A percentile compares a stretch with the other conserved stretches of the same genome.
phyloP scores from a whole-genome alignment of 169 alveolate species.

The Cryptosporidium sp. region DNA sequence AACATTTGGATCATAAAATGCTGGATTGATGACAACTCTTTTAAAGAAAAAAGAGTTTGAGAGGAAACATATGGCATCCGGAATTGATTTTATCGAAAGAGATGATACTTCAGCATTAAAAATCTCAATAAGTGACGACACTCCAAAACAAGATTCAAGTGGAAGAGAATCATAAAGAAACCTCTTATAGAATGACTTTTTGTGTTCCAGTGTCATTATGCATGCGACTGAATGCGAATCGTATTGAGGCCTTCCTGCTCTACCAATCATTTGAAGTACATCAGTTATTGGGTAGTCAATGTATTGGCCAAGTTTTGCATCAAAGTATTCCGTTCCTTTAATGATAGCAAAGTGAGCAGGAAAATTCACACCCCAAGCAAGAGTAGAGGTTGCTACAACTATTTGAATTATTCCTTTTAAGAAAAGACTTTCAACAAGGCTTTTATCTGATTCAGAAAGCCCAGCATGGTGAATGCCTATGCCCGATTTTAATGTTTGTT shows the following conservation, averaged over 20 bases:
- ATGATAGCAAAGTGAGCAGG: constrained; percentile 99
- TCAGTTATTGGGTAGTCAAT: constrained; percentile 96
- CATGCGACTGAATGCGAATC: constrained; percentile 97
- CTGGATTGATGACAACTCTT: constrained; percentile 83
- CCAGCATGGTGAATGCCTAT: constrained; percentile 99
- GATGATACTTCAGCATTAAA: constrained; percentile 98
- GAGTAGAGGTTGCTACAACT: constrained; percentile 97
- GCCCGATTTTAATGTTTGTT: constrained; percentile 91
- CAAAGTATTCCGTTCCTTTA: constrained; percentile 95
- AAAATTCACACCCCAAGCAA: constrained; percentile 99
- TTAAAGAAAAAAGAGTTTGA: constrained; percentile 88
- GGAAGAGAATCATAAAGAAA: constrained; percentile 99
- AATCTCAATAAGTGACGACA: constrained; percentile 91
- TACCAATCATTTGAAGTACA: constrained; percentile 97
- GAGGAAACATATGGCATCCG: constrained; percentile 85
- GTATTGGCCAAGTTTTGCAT: constrained; percentile 90
- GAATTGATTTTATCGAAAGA: constrained; percentile 88
- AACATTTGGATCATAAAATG: constrained; percentile 80
- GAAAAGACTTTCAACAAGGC: constrained; percentile 95
- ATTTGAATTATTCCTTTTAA: constrained; percentile 92
- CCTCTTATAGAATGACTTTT: constrained; percentile 96
- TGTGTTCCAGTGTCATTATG: constrained; percentile 94
- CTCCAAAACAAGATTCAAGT: constrained; percentile 94
- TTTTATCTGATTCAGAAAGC: constrained; percentile 93
- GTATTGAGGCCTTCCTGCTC: constrained; percentile 99